Conservation (phyloP, 2,329 filamentous ascomycete species). For the Fusarium protoensiforme region DNA sequence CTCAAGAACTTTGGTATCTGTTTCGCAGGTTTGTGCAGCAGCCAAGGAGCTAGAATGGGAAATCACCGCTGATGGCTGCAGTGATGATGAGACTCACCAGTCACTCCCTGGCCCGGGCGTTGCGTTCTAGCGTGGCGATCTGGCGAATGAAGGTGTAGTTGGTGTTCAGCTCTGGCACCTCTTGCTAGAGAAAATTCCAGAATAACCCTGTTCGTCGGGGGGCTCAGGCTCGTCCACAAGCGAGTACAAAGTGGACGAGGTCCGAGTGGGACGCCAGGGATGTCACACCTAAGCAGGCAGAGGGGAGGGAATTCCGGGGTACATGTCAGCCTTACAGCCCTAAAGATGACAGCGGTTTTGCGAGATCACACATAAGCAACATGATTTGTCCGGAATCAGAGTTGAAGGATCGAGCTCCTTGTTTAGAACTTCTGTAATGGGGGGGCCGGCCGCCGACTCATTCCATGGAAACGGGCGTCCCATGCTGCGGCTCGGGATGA, state of each 20-base stretch:
- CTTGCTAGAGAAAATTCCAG: slow-evolving; percentile 15
- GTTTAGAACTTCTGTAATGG: slow-evolving; percentile 15
- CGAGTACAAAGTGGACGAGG: neutral
- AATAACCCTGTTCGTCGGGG: neutral
- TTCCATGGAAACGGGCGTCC: slow-evolving; percentile 18
- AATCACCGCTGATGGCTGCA: neutral
- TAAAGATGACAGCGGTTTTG: slow-evolving; percentile 22
- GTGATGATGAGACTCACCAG: neutral
- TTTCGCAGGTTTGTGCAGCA: neutral
- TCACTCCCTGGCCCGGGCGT: neutral
- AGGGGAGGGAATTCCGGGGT: slow-evolving; percentile 35
- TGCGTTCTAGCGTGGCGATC: neutral
- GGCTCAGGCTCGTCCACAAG: neutral
- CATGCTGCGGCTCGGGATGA: slow-evolving; percentile 25
- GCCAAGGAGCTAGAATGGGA: neutral
- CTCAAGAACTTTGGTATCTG: neutral
- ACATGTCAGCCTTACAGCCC: slow-evolving; percentile 45
- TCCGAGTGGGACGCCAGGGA: slow-evolving; percentile 3
- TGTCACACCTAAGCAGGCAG: slow-evolving; percentile 23
- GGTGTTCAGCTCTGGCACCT: neutral
- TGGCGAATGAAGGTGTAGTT: neutral
- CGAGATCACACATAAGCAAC: slow-evolving; percentile 13
- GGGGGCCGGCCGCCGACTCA: slow-evolving; percentile 1
- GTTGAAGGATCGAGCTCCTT: slow-evolving; percentile 17
- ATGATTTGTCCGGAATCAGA: slow-evolving; percentile 19